Base-by-base conservation (phyloP, 441 rosid genomes). In the Aleurites moluccanus region DNA sequence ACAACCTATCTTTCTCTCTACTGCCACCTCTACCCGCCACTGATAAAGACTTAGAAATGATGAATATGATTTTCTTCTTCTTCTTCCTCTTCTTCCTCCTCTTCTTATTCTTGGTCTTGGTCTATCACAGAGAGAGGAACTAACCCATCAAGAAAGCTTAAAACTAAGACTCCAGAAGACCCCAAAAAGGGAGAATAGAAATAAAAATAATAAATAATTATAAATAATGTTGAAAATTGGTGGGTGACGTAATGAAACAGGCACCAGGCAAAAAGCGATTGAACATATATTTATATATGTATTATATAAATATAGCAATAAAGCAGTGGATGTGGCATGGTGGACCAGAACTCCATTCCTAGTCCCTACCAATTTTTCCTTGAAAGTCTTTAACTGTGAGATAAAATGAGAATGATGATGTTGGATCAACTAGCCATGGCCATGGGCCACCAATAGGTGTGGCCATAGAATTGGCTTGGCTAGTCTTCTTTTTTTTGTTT, bases 11-110 rank as follows among this genome's bases (percentile, higher is more conserved):
- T 64, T 11, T 2, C 13, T 67, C 61, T 75, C 73, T 69, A 4
- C 67, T 73, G 74, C 83, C 75, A 80, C 64, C 80, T 77, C 83
- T 77, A 87, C 87, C 91, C 82, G 84, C 88, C 77, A 87, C 83
- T 81, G 92, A 89, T 64, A 75, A 83, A 73, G 90, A 88, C 89
- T 35, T 67, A 23, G 45, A 49, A 45, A 33, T 53, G 25, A 3
- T 15, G 4, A 68, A 8, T 14, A 57, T 16, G 15, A 27, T 21
- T 6, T 55, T 72, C 60, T 28, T 52, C 69, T 64, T 74, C 52
- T 60, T 64, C 77, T 38, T n/a, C 13, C 44, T 72, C 61, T 28
- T 52, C 66, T 52, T 74, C 52, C 45, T 64, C 77, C 53, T 47
- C 27, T 67, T 28, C 60, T 23, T 55, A 5, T 1, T 40, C 74